Evolutionary conservation across 192 early-diverging fungal species (phyloP), one percentile per base, ranked within the genome.

Genomic region (Backusella sp.): DNA sequence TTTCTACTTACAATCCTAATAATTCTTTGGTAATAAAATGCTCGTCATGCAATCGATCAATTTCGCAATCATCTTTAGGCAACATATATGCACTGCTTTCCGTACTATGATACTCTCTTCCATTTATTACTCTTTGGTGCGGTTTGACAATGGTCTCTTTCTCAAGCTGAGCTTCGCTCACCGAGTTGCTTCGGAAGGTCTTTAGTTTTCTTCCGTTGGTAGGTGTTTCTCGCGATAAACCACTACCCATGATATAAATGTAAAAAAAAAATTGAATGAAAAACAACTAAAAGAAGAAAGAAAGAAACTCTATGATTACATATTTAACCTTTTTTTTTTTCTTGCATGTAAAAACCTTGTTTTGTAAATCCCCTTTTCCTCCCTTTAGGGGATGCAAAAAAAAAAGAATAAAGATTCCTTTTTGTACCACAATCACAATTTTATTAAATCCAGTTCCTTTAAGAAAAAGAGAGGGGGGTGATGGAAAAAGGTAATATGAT

Each of bases 21-120:
- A 78, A 44, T 56, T 78, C 77, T 15, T 78, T 78, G 1, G 72
- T 78, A 14, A 78, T 15, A 73, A 78, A 78, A 44, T 78, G 77
- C 9, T 73, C 65, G 53, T 78, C 77, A 68, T 78, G 77, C 26
- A 73, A 52, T 44, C 77, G 42, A 62, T 78, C 77, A 28, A 78
- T 78, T 37, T 78, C 77, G 28, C 32, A 17, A 66, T 78, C 72
- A 53, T 78, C 77, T 56, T 41, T 73, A 17, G 77, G 77, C 15
- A 78, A 32, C 26, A 72, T 35, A 28, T 78, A 78, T 23, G 15
- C 41, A 49, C 77, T 78, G 21, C 36, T 53, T 36, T 73, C 59
- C 8, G 44, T 41, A 8, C 65, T 30, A 53, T 78, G 77, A 32
- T 78, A 78, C 9, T 30, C 68, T 34, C 77, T 72, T 53, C 72